Evolutionary conservation across 371 early-diverging fungal genomes (phyloP), one percentile per base, ranked within the genome.

Genomic region (Fennellomyces sp.): DNA sequence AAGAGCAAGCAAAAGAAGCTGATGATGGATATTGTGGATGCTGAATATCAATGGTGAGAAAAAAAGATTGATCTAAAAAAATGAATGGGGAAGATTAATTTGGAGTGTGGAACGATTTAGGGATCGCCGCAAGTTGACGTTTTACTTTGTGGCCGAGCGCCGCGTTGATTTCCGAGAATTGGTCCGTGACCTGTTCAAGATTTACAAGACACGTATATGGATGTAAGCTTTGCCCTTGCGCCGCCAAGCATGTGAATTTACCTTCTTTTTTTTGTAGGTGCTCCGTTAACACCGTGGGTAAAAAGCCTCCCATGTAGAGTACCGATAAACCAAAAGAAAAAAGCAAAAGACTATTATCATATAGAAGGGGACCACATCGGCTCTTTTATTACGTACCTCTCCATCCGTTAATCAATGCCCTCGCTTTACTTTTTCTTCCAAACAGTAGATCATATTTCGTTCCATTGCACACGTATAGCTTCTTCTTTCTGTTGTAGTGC

Each of bases 131-230:
- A 97, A 96, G 82, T 82, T 98, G 58, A 98, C 97, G 2, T 96
- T 96, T 66, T 96, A 93, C 73, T 98, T 95, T 75, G 86, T 89
- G 8, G 93, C 97, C 12, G 94, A 94, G 42, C 89, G 91, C 42
- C 88, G 99, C 48, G 93, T 99, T 61, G 99, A 99, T 74, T 99
- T 99, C 77, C 87, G 99, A 58, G 99, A 99, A 69, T 83, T 99
- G 50, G 99, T 99, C 49, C 91, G 97, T 30, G 99, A 99, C 52
- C 80, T 99, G 41, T 99, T 99, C 84, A 97, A 97, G 70, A 90
- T 95, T 29, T 99, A 97, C 83, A 99, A 99, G 80, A 98, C 97
- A 10, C 92, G 99, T 56, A 99, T 99, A 58, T 99, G 99, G 99
- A 96, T 98, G 97, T 88, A 51, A 50, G 59, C 50, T 49, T 13